Base-by-base conservation (phyloP, 2,329 filamentous ascomycete species). In the Trematosphaeria pertusa region DNA sequence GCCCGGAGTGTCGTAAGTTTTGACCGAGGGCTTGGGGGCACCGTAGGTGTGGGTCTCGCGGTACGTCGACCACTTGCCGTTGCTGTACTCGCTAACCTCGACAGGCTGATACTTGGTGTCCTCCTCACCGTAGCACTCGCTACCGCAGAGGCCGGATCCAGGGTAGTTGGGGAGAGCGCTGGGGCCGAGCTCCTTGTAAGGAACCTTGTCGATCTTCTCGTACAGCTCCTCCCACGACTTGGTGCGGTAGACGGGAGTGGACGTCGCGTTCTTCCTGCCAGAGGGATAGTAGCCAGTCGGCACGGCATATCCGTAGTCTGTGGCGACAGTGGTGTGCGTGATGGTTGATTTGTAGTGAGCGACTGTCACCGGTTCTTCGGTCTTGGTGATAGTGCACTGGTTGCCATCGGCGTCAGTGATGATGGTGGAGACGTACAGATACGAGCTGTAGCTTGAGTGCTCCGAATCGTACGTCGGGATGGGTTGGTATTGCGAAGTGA, bases 401-500 rank as follows among this genome's bases (percentile, higher is more conserved):
- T 64, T 58, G 47, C 56, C 52, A 39, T 68, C 48, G 39, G 44
- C 59, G 50, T 66, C 65, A 6, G 47, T 51, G 53, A 69, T 50
- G 14, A 60, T 48, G 8, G 66, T 69, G 4, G 62, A 66, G 14
- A 68, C 54, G 39, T 64, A 62, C 14, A 61, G 47, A 9, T 45
- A 56, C 53, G 56, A 63, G 39, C 58, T 48, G 31, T 41, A 39
- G 10, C 31, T 46, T 11, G 46, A 38, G 18, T 36, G 31, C 5
- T 19, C 38, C 5, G 45, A 37, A 14, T 54, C 53, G 41, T 62
- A 69, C 20, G 65, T 68, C 1, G 65, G 61, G 49, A 69, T 55
- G 1, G 62, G 22, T 53, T 69, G 67, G 49, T 69, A 55, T 50
- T 67, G 65, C 4, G 52, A 44, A 33, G 67, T 70, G 42, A 70